These are phyloP conservation scores for Cercospora zeina DNA, from an alignment of 2,329 filamentous ascomycete genomes.

Conservation along the genomic window DNA sequence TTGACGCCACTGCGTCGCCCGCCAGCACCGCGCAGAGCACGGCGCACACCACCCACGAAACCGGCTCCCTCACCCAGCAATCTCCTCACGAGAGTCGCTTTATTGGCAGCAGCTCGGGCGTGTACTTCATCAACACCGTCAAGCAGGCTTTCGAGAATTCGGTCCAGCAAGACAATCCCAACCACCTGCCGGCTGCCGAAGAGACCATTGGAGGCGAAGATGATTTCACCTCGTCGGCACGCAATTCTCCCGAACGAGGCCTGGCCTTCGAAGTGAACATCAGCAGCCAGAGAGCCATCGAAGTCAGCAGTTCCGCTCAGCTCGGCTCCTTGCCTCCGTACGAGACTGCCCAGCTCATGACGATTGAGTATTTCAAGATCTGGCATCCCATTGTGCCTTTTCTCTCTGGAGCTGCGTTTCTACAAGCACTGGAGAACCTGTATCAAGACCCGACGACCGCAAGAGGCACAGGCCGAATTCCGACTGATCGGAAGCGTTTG, in stretches of 20 bases:
- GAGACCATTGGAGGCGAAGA: conserved; percentile 31
- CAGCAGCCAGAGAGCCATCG: conserved; percentile 21
- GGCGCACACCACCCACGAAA: conserved; percentile 24
- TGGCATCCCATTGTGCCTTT: conserved; percentile 58
- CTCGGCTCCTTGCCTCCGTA: conserved; percentile 34
- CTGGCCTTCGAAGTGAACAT: conserved; percentile 26
- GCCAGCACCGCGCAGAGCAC: conserved; percentile 19
- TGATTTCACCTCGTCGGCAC: conserved; percentile 24
- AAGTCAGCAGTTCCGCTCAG: conserved; percentile 23
- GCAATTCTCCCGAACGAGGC: conserved; percentile 27
- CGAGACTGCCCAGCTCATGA: conserved; percentile 45
- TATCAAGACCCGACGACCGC: conserved; percentile 38
- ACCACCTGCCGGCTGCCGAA: conserved; percentile 25
- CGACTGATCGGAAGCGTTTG: conserved; percentile 30
- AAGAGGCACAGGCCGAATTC: conserved; percentile 34
- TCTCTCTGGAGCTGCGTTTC: conserved; percentile 53
- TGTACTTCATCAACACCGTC: conserved; percentile 58
- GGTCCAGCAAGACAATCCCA: conserved; percentile 15
- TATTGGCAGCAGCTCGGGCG: conserved; percentile 55
- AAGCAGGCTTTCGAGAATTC: conserved; percentile 51
- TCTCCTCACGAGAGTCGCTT: conserved; percentile 40
- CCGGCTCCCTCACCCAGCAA: conserved; percentile 26
- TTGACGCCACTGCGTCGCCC: conserved; percentile 27
- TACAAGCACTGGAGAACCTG: conserved; percentile 49
- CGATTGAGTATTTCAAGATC: conserved; percentile 53